Evolutionary conservation across 768 basidiomycete species (phyloP).

Genomic region (Amanita molliuscula): DNA sequence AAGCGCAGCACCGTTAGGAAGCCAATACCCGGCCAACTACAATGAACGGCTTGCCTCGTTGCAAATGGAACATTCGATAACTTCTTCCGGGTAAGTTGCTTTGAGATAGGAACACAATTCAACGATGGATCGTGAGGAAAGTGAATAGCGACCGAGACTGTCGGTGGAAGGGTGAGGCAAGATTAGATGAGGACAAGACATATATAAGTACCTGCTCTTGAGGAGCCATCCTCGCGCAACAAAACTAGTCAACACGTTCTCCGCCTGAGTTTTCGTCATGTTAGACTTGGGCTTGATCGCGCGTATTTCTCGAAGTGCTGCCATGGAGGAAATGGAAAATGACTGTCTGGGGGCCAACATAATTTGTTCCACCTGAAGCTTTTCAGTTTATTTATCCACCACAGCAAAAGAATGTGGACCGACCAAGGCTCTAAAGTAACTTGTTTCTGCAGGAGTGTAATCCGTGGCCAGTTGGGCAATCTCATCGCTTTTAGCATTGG

Average conservation of each 20-base stretch:
- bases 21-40: not conserved
- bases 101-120: slow-evolving; percentile 71
- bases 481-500: slow-evolving; percentile 73
- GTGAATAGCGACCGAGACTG: slow-evolving; percentile 62
- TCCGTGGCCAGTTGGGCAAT: slow-evolving; percentile 81
- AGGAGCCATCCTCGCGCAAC: slow-evolving; percentile 75
- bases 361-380: slow-evolving; percentile 76
- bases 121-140: slow-evolving; percentile 63
- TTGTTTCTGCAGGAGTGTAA: slow-evolving; percentile 68
- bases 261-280: slow-evolving; percentile 70
- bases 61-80: slow-evolving; percentile 67
- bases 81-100: slow-evolving; percentile 59
- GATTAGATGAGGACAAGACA: not conserved
- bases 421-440: slow-evolving; percentile 79
- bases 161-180: slow-evolving; percentile 3
- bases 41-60: slow-evolving; percentile 36
- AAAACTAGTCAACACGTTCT: slow-evolving; percentile 64
- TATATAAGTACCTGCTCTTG: slow-evolving; percentile 65
- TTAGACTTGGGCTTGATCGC: slow-evolving; percentile 44
- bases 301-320: slow-evolving; percentile 62
- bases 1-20: not conserved
- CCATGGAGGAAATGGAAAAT: slow-evolving; percentile 69
- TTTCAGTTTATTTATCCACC: slow-evolving; percentile 1
- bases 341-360: slow-evolving; percentile 69
- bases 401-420: slow-evolving; percentile 14